Conservation (phyloP, 352 stramenopile species). For the Pythium grandisporangium region DNA sequence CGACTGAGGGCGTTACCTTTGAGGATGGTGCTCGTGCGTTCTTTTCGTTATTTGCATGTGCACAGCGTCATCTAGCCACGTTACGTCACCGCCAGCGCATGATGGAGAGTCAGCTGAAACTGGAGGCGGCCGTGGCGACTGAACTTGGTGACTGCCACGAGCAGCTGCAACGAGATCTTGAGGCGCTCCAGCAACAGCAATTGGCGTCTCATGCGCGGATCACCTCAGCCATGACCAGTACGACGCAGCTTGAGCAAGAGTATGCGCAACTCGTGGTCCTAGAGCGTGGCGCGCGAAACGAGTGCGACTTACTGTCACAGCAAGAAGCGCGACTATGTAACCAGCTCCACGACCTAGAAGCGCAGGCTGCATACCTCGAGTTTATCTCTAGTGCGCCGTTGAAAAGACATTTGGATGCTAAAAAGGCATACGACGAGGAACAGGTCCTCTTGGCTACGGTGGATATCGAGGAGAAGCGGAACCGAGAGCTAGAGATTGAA, state of each 20-base stretch:
- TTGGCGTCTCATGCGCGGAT: constrained; percentile 26
- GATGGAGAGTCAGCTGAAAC: too few species aligned
- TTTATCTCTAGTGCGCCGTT: constrained; percentile 43
- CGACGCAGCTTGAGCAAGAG: constrained; percentile 36
- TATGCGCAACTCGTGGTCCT: constrained; percentile 31
- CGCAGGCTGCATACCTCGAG: constrained; percentile 42
- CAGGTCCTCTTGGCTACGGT: constrained; percentile 17
- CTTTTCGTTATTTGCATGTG: too few species aligned
- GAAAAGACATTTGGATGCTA: constrained; percentile 53
- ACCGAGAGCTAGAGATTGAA: constrained; percentile 28
- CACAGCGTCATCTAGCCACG: too few species aligned
- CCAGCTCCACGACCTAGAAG: constrained; percentile 30
- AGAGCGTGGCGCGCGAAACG: constrained; percentile 26
- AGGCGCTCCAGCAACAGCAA: constrained; percentile 20
- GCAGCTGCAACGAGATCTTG: constrained; percentile 28
- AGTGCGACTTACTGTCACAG: constrained; percentile 27
- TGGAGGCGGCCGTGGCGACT: too few species aligned
- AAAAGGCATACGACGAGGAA: constrained; percentile 44
- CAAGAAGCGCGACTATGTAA: constrained; percentile 32
- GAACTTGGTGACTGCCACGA: constrained; percentile 22
- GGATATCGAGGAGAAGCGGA: constrained; percentile 26
- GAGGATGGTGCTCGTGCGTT: too few species aligned
- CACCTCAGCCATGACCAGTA: constrained; percentile 22
- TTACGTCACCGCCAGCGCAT: too few species aligned
- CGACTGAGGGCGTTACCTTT: too few species aligned